These are phyloP conservation scores for Albatrellus ellisii DNA, from an alignment of 768 basidiomycete genomes.

Conservation along the genomic window DNA sequence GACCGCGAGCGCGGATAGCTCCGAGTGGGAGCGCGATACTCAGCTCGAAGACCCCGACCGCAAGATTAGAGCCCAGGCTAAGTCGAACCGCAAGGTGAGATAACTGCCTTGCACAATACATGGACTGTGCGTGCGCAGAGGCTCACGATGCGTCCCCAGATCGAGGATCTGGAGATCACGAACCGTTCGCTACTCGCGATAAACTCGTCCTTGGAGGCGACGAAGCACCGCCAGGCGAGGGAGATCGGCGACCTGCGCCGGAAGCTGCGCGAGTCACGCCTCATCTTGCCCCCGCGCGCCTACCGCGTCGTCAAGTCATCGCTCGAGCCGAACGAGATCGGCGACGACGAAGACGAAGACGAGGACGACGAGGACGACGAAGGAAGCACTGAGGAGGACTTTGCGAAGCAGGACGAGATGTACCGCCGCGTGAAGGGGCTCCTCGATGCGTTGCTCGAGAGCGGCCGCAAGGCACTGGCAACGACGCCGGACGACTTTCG, in stretches of 20 bases:
- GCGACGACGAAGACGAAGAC: constrained; percentile 26
- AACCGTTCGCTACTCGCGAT: constrained; percentile 78
- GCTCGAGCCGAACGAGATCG: constrained; percentile 27
- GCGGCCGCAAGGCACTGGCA: constrained; percentile 51
- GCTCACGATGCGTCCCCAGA: constrained; percentile 31
- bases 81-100: constrained; percentile 75
- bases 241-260: constrained; percentile 80
- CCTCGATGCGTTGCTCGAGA: constrained; percentile 46
- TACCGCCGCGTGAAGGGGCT: constrained; percentile 54
- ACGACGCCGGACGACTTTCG: constrained; percentile 37
- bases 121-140: neutral
- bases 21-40: neutral
- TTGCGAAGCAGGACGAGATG: constrained; percentile 33
- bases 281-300: constrained; percentile 57
- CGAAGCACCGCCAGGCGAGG: constrained; percentile 66
- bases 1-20: neutral
- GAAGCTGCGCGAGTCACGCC: constrained; percentile 69
- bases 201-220: constrained; percentile 70
- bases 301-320: constrained; percentile 46
- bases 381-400: constrained; percentile 13
- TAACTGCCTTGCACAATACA: neutral
- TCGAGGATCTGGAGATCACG: constrained; percentile 85
- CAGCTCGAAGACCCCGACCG: constrained; percentile 25
- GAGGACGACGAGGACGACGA: constrained; percentile 29
- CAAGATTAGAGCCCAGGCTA: constrained; percentile 58